Evolutionary conservation across 2,329 filamentous ascomycete genomes (phyloP).

Genomic region (Arthrobotrys pseudoclavata): DNA sequence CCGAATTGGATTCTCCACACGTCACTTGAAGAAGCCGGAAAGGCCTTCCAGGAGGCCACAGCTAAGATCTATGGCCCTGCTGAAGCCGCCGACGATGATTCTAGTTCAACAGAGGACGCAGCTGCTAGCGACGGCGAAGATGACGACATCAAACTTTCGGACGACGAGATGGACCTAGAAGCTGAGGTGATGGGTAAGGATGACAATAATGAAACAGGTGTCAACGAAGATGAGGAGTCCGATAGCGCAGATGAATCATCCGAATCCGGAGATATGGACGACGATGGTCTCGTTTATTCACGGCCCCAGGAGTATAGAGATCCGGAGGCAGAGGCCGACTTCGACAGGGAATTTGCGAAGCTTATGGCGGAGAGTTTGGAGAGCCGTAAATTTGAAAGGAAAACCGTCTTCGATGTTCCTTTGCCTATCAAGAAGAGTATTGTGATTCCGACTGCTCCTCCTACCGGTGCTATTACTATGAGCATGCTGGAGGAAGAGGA

Average conservation of each 20-base stretch:
- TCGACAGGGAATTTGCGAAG: conserved; percentile 96
- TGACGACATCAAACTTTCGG: conserved; percentile 71
- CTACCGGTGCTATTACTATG: conserved; percentile 48
- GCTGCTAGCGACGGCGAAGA: conserved; percentile 75
- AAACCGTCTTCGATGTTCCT: conserved; percentile 94
- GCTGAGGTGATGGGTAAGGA: conserved; percentile 69
- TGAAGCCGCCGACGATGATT: conserved; percentile 78
- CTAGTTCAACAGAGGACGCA: conserved; percentile 71
- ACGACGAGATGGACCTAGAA: conserved; percentile 68
- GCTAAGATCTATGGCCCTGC: conserved; percentile 87
- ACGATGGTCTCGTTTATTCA: conserved; percentile 86
- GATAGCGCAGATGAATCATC: conserved; percentile 70
- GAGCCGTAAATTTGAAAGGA: conserved; percentile 94
- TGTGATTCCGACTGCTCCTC: conserved; percentile 62
- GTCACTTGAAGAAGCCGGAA: conserved; percentile 84
- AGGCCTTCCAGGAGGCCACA: conserved; percentile 87
- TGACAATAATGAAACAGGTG: conserved; percentile 66
- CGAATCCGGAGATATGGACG: conserved; percentile 76
- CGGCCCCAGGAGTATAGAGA: conserved; percentile 90
- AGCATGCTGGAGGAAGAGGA: conserved; percentile 57
- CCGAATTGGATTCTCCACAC: conserved; percentile 92
- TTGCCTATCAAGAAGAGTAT: conserved; percentile 80
- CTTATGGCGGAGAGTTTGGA: conserved; percentile 98
- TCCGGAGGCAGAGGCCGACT: conserved; percentile 94
- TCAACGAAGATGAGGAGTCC: conserved; percentile 67